phyloP scores from a whole-genome alignment of 1,284 basidiomycete species.

The Puccinia brachypodii region DNA sequence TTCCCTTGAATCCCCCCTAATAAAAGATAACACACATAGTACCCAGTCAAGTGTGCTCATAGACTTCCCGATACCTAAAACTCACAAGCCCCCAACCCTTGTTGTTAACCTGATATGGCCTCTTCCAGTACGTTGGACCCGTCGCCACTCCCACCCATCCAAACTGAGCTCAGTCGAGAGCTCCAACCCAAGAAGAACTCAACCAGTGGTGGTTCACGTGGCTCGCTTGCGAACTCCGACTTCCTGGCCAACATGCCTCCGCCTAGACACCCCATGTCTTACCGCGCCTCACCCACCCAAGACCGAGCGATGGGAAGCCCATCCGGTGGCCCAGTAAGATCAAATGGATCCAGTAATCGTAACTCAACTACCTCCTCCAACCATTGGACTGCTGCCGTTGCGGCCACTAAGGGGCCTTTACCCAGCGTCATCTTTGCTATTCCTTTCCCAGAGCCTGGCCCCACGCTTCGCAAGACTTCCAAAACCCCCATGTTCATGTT shows the following conservation, averaged over 20 bases:
- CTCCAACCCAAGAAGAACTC: not conserved
- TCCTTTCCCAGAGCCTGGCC: constrained; percentile 37
- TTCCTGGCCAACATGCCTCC: constrained; percentile 19
- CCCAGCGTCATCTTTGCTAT: constrained; percentile 34
- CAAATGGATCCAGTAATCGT: not conserved
- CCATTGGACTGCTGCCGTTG: constrained; percentile 12
- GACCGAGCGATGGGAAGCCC: not conserved
- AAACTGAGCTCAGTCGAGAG: not conserved
- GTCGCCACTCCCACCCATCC: not conserved
- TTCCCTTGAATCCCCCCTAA: not conserved
- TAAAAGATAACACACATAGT: not conserved
- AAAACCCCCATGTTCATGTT: constrained; percentile 38
- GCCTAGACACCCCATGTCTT: constrained; percentile 1
- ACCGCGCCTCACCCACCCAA: not conserved
- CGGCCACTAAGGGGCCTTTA: constrained; percentile 29
- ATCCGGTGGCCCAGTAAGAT: not conserved
- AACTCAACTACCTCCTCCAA: not conserved
- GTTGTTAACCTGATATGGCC: not conserved
- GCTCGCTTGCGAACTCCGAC: constrained; percentile 15
- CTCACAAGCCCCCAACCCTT: not conserved
- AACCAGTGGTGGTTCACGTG: not conserved
- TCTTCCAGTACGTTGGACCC: constrained; percentile 9
- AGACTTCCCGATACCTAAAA: not conserved
- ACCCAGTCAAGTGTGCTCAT: not conserved
- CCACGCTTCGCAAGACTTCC: constrained; percentile 17